Base-by-base conservation (phyloP, 1,284 basidiomycete species). In the Inonotus obliquus region DNA sequence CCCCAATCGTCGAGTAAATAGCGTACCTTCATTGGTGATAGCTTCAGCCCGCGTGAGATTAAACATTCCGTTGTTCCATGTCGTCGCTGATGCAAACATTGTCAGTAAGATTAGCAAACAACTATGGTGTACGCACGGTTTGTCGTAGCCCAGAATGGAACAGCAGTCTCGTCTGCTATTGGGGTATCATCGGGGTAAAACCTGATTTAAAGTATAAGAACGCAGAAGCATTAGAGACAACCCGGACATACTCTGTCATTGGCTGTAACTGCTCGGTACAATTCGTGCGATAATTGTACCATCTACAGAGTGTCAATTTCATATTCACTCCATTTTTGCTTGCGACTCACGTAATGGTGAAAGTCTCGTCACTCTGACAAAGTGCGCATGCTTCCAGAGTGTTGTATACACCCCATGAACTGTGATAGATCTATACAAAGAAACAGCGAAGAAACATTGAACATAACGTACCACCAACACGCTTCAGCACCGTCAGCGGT, bases 341-440 rank as follows among this genome's bases (percentile, higher is more conserved):
- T 21, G 41, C 7, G 17, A 44, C 41, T 44, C 41, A 44, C 62
- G 39, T 35, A 25, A 48, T 39, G 5, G 60, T 38, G 17, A 49
- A 19, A 19, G 25, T 47, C 7, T 13, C 10, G n/a, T 38, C 11
- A 2, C 44, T 52, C 21, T 63, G 62, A 27, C 62, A 63, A 23
- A 25, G 13, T n/a, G 62, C 62, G 41, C 62, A 63, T 19, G 59
- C 62, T 48, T 63, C 52, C 14, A 60, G 32, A 9, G 58, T 55
- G 29, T 63, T 63, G 58, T 63, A 63, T 19, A 51, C 58, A 14
- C 59, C 62, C 62, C 62, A 63, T 7, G 62, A 63, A 23, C 62
- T 62, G 32, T 32, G 9, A 9, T 32, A 32, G 4, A 9, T 32
- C 4, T 4, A 9, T 32, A 32, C 32, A 9, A 9, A 32, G 32